Conservation (phyloP, 306 rosid species). For the Abrus precatorius region DNA sequence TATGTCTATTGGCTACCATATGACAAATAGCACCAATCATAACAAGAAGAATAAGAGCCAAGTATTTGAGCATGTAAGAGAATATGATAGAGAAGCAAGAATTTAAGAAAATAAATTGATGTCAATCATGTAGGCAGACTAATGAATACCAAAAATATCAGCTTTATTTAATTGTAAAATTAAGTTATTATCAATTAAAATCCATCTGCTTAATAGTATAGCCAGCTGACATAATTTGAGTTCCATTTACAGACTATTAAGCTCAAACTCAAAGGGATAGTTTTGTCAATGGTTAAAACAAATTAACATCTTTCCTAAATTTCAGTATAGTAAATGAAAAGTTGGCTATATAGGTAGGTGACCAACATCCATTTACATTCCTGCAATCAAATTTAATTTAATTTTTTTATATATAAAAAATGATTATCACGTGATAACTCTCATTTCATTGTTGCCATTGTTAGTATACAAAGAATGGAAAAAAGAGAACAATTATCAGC, state of each 20-base stretch:
- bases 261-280: background rate
- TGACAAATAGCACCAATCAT: background rate
- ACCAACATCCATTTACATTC: background rate
- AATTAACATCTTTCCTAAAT: background rate
- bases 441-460: background rate
- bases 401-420: no score
- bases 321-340: background rate
- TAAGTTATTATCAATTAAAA: background rate
- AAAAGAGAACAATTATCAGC: background rate
- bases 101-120: background rate
- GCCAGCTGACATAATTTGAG: background rate
- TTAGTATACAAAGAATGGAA: background rate
- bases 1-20: background rate
- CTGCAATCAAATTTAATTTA: background rate
- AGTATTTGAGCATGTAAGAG: background rate
- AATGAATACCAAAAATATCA: background rate
- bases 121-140: slow-evolving; percentile 1
- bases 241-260: background rate
- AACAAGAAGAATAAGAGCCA: background rate
- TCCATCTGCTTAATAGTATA: background rate
- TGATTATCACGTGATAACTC: background rate
- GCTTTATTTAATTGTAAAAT: slow-evolving; percentile 1
- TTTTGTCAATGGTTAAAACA: background rate
- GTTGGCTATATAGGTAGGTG: background rate
- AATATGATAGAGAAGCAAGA: background rate